These are phyloP conservation scores for Candida tibetensis DNA, from an alignment of 805 yeast genomes.

Conservation along the genomic window DNA sequence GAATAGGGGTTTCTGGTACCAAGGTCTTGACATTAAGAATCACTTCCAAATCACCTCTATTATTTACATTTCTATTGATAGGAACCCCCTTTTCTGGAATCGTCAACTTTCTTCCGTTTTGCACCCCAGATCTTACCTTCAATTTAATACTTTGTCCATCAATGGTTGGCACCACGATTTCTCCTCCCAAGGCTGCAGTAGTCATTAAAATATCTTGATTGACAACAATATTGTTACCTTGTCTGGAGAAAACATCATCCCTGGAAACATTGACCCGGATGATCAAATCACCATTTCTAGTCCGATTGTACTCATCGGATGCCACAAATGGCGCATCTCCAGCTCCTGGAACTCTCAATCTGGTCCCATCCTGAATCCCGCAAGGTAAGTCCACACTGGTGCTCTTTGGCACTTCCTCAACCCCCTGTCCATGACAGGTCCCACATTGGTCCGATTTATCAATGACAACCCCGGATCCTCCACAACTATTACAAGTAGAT, in stretches of 20 bases:
- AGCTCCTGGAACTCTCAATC: constrained; percentile 78
- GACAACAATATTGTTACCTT: constrained; percentile 63
- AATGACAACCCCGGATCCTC: constrained; percentile 82
- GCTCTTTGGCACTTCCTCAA: constrained; percentile 59
- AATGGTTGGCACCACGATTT: constrained; percentile 84
- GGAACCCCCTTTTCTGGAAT: constrained; percentile 91
- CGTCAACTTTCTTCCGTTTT: constrained; percentile 66
- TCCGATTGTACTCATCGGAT: constrained; percentile 63
- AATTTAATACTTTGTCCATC: constrained; percentile 74
- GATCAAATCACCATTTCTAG: constrained; percentile 82
- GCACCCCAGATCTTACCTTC: constrained; percentile 82
- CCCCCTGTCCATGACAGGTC: constrained; percentile 89
- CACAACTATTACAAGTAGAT: constrained; percentile 83
- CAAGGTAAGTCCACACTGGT: constrained; percentile 83
- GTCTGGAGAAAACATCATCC: constrained; percentile 68
- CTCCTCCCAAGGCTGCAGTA: constrained; percentile 95
- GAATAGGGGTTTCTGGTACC: constrained; percentile 78
- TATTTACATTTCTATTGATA: constrained; percentile 43
- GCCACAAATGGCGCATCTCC: constrained; percentile 87
- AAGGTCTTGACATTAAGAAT: constrained; percentile 66
- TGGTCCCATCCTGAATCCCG: constrained; percentile 83
- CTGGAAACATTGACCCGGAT: constrained; percentile 75
- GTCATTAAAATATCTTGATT: constrained; percentile 79
- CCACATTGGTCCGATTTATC: constrained; percentile 67
- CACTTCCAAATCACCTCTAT: constrained; percentile 81